Base-by-base conservation (phyloP, 192 early-diverging fungal genomes). In the Backusella luteola region DNA sequence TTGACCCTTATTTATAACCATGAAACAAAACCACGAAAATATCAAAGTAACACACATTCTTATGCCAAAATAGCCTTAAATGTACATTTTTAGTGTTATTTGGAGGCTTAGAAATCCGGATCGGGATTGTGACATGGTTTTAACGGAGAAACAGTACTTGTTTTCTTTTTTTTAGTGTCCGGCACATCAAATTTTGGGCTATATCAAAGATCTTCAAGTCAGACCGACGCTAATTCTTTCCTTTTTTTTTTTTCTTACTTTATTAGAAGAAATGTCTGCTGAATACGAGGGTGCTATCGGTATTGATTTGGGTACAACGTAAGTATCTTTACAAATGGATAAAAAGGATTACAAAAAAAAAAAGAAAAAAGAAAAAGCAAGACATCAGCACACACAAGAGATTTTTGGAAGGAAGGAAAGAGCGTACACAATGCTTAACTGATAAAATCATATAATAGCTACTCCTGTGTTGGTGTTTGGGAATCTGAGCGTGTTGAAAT, bases 401-500 rank as follows among this genome's bases (percentile, higher is more conserved):
- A 42, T 14, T 42, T 42, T 42, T 15, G 14, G 14, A 12, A 44
- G 32, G 19, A 49, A 19, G 44, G 17, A 49, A 49, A n/a, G 44
- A 49, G 14, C 17, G 17, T 6, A 17, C 2, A 19, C 46, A 49
- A 44, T 44, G 42, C 36, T 75, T 69, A 29, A 41, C 79, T 94
- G 92, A 59, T 59, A 44, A 96, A 89, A 89, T 96, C 38, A 39
- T 12, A 9, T 79, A 96, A 94, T 81, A 99, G 96, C 83, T 99
- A 99, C 93, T 95, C 94, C 75, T 95, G 93, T 83, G 93, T 95
- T 76, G 82, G 78, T 83, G 93, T 98, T 66, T 95, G 89, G 89
- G 91, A 95, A 89, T 93, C 97, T 85, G 96, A 93, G 71, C 90
- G 92, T 74, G 97, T 99, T 71, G 97, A 99, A 85, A 97, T 99